A percentile compares a stretch with the other conserved stretches of the same genome.
Conservation (phyloP, 1,139 yeast species). For the Starmera stellimalicola region DNA sequence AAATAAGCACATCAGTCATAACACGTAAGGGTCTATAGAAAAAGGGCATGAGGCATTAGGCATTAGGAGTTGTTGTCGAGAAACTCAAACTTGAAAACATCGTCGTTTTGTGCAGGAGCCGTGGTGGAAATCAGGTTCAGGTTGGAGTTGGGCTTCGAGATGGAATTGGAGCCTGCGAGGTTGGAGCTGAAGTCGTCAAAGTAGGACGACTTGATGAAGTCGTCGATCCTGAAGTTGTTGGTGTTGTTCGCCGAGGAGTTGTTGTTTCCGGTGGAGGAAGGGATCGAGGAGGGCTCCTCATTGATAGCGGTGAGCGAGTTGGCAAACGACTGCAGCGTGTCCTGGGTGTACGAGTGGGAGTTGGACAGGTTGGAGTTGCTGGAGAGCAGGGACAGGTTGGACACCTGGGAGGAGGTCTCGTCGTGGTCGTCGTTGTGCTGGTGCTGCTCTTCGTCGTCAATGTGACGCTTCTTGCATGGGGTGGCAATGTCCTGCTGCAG, state of each 20-base stretch:
- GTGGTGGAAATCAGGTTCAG: too few relatives aligned
- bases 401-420: constrained; percentile 14
- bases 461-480: constrained; percentile 14
- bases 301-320: constrained; percentile 1
- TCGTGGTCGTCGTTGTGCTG: constrained; percentile 10
- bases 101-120: too few relatives aligned
- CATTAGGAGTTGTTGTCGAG: background rate
- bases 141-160: too few relatives aligned
- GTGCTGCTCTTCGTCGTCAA: constrained; percentile 6
- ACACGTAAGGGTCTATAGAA: too few relatives aligned
- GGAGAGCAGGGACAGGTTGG: constrained; percentile 15
- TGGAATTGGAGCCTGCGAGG: too few relatives aligned
- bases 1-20: too few relatives aligned
- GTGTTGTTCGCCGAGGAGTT: background rate
- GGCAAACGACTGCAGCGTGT: background rate
- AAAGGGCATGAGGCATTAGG: too few relatives aligned
- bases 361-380: constrained; percentile 13
- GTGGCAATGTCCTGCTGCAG: constrained; percentile 8
- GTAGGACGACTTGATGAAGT: background rate
- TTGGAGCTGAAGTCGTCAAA: background rate
- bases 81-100: background rate
- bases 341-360: constrained; percentile 2
- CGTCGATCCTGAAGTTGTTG: background rate
- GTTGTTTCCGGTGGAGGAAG: background rate
- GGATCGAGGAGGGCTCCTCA: constrained; percentile 1